Evolutionary conservation across 2,329 filamentous ascomycete genomes (phyloP).

Genomic region (Paecilomyces sp.): DNA sequence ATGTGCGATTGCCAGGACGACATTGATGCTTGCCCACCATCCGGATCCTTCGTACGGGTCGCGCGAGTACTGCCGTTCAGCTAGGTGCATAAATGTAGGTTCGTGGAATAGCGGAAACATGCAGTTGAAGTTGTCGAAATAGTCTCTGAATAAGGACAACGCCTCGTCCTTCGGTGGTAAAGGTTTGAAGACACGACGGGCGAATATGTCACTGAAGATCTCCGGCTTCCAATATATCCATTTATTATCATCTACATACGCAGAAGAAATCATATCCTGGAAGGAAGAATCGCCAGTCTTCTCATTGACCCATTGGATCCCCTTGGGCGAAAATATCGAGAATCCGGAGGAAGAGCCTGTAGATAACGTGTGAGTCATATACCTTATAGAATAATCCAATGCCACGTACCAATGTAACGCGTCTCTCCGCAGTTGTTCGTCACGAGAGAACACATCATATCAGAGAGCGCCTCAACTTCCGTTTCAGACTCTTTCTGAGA

Average conservation of each 20-base stretch:
- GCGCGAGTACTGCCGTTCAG: constrained; percentile 85
- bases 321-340: constrained; percentile 97
- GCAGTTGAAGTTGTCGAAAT: constrained; percentile 98
- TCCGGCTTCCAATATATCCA: constrained; percentile 99
- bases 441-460: constrained; percentile 98
- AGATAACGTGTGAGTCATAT: constrained; percentile 12
- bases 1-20: constrained; percentile 87
- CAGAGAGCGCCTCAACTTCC: constrained; percentile 80
- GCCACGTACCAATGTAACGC: constrained; percentile 75
- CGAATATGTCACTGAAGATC: constrained; percentile 88
- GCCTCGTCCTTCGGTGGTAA: constrained; percentile 83
- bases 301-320: constrained; percentile 96
- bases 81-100: constrained; percentile 95
- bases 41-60: constrained; percentile 92
- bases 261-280: constrained; percentile 85
- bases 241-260: constrained; percentile 88
- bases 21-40: constrained; percentile 97
- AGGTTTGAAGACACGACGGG: constrained; percentile 72
- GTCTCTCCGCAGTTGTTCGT: constrained; percentile 94
- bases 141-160: constrained; percentile 81
- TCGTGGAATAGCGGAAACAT: constrained; percentile 97
- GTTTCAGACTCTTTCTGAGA: constrained; percentile 50
- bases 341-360: constrained; percentile 92
- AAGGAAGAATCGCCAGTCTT: constrained; percentile 96
- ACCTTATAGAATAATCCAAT: not conserved